Conservation (phyloP, 495 filamentous ascomycete species). For the Penicillium lividum region DNA sequence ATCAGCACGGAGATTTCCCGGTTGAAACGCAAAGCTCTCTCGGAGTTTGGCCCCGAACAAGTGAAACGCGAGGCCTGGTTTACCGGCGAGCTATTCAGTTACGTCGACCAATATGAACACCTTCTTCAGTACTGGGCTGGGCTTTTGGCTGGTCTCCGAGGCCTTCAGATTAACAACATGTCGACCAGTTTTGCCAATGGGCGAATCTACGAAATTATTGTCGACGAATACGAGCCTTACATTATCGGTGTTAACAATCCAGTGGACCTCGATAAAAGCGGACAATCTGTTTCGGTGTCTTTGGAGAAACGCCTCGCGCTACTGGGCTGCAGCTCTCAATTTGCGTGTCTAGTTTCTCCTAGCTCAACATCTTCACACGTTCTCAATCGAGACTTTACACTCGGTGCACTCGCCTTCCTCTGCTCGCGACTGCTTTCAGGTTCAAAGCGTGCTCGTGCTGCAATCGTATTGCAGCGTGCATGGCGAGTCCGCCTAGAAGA, state of each 20-base stretch:
- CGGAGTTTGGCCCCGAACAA: slow-evolving; percentile 22
- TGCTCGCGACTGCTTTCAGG: slow-evolving; percentile 61
- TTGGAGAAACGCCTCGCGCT: slow-evolving; percentile 32
- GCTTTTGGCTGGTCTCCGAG: slow-evolving; percentile 47
- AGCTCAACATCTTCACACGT: slow-evolving; percentile 34
- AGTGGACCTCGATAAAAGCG: not conserved
- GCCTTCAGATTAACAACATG: slow-evolving; percentile 53
- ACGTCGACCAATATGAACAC: slow-evolving; percentile 32
- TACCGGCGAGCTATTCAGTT: slow-evolving; percentile 20
- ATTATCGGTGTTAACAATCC: slow-evolving; percentile 11
- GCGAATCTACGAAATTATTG: slow-evolving; percentile 55
- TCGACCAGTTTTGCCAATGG: slow-evolving; percentile 63
- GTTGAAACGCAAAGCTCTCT: slow-evolving; percentile 34
- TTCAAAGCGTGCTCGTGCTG: slow-evolving; percentile 46
- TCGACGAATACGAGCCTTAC: slow-evolving; percentile 58
- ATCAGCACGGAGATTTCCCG: slow-evolving; percentile 52
- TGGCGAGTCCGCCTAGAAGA: slow-evolving; percentile 40
- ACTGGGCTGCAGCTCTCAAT: slow-evolving; percentile 44
- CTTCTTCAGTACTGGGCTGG: slow-evolving; percentile 59
- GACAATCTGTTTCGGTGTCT: slow-evolving; percentile 5
- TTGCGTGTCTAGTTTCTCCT: slow-evolving; percentile 41
- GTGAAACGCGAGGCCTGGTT: slow-evolving; percentile 17
- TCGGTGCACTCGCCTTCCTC: slow-evolving; percentile 60
- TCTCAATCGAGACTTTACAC: slow-evolving; percentile 52
- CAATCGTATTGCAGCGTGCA: slow-evolving; percentile 44